A percentile compares a stretch with the other conserved stretches of the same genome.
phyloP scores from a whole-genome alignment of 495 filamentous ascomycete genomes.

The Penicillium riverlandense region DNA sequence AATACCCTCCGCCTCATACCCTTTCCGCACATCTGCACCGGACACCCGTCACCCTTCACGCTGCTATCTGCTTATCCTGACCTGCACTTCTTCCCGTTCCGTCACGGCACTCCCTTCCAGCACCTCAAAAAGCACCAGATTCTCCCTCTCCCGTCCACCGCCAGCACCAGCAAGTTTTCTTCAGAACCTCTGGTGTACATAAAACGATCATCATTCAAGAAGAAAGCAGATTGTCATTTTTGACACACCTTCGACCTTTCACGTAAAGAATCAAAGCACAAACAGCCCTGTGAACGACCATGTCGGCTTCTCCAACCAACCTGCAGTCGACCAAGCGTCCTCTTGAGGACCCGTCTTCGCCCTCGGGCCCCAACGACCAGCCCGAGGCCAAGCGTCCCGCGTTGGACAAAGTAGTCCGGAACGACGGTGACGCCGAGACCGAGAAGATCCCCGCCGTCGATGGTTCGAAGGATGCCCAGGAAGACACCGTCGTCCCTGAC shows the following conservation, averaged over 20 bases:
- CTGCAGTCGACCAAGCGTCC: slow-evolving; percentile 79
- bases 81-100: slow-evolving; percentile 24
- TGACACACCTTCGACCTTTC: slow-evolving; percentile 30
- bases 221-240: slow-evolving; percentile 35
- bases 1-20: neutral
- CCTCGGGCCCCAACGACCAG: slow-evolving; percentile 82
- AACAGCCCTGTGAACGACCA: slow-evolving; percentile 30
- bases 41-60: slow-evolving; percentile 9
- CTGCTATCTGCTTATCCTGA: slow-evolving; percentile 8
- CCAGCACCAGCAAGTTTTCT: slow-evolving; percentile 87
- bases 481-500: slow-evolving; percentile 69
- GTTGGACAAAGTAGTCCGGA: slow-evolving; percentile 75
- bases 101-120: slow-evolving; percentile 18
- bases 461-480: slow-evolving; percentile 43
- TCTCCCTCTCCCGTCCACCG: slow-evolving; percentile 33
- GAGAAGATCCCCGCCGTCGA: slow-evolving; percentile 24
- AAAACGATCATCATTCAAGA: slow-evolving; percentile 51
- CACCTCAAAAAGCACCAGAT: slow-evolving; percentile 36
- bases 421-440: slow-evolving; percentile 48
- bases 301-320: slow-evolving; percentile 58
- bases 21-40: slow-evolving; percentile 13
- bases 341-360: slow-evolving; percentile 92
- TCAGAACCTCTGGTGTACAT: slow-evolving; percentile 86
- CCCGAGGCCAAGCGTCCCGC: slow-evolving; percentile 96
- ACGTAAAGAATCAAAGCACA: slow-evolving; percentile 29